Conservation (phyloP, 2,329 filamentous ascomycete species). For the Plenodomus lindquistii region DNA sequence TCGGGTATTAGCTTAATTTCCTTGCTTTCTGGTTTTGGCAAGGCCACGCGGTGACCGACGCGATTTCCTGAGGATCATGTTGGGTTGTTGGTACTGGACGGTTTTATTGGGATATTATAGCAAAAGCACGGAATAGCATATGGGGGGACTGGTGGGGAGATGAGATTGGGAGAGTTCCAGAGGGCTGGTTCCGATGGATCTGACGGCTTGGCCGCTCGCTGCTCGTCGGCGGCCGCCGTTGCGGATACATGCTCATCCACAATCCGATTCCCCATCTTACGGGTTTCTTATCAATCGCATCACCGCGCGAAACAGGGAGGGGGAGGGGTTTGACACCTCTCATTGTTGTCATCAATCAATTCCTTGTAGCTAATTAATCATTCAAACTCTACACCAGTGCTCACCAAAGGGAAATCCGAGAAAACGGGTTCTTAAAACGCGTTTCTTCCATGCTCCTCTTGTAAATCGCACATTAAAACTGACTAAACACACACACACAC, state of each 20-base stretch:
- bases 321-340: background rate
- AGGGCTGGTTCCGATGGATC: background rate
- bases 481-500: background rate
- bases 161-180: too few relatives aligned
- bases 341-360: background rate
- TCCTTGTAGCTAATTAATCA: background rate
- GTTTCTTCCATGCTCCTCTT: background rate
- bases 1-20: background rate
- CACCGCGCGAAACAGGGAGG: too few relatives aligned
- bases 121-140: background rate
- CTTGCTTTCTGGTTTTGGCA: background rate
- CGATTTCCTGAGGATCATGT: background rate
- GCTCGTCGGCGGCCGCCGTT: too few relatives aligned
- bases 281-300: background rate
- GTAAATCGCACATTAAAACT: background rate
- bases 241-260: background rate
- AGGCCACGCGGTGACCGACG: background rate
- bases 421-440: background rate
- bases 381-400: too few relatives aligned
- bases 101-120: background rate
- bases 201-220: background rate
- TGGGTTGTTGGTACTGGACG: background rate
- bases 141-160: background rate
- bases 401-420: too few relatives aligned
- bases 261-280: background rate